Evolutionary conservation across 306 rosid genomes (phyloP).

Genomic region (Ziziphus jujuba): DNA sequence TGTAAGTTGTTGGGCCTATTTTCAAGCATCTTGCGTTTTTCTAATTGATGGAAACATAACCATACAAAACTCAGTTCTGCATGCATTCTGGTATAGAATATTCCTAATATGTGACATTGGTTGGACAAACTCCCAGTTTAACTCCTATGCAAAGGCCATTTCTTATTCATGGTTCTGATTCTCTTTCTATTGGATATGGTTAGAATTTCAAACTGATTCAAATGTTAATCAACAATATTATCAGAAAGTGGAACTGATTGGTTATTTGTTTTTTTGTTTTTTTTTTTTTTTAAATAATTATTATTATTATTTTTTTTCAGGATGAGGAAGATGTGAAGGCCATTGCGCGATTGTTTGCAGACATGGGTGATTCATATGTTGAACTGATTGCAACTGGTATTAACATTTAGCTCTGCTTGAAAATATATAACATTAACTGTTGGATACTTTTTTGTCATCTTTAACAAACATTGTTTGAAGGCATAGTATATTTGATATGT

Average conservation of each 20-base stretch:
- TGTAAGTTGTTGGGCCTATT: no score
- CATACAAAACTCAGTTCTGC: no score
- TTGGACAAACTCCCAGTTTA: no score
- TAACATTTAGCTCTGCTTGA: neutral
- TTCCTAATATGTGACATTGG: no score
- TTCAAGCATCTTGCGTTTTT: no score
- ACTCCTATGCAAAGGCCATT: no score
- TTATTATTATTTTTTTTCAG: constrained; percentile 43
- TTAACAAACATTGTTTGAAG: constrained; percentile 24
- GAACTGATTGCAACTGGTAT: constrained; percentile 91
- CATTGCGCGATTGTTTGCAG: constrained; percentile 94
- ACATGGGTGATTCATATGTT: constrained; percentile 98
- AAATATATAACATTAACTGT: constrained; percentile 13
- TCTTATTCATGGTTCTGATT: no score
- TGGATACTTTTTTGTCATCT: constrained; percentile 29
- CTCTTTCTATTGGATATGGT: neutral
- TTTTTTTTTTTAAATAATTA: no score
- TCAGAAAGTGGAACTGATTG: constrained; percentile 7
- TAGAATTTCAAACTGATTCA: neutral
- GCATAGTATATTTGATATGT: constrained; percentile 14
- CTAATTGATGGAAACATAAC: no score
- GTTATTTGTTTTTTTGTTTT: neutral
- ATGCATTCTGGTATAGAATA: no score
- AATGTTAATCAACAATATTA: neutral
- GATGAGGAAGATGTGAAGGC: constrained; percentile 99